Percentiles rank a stretch among this genome's conserved stretches.
phyloP scores from a whole-genome alignment of 2,329 filamentous ascomycete species.

The Phoma herbarum region DNA sequence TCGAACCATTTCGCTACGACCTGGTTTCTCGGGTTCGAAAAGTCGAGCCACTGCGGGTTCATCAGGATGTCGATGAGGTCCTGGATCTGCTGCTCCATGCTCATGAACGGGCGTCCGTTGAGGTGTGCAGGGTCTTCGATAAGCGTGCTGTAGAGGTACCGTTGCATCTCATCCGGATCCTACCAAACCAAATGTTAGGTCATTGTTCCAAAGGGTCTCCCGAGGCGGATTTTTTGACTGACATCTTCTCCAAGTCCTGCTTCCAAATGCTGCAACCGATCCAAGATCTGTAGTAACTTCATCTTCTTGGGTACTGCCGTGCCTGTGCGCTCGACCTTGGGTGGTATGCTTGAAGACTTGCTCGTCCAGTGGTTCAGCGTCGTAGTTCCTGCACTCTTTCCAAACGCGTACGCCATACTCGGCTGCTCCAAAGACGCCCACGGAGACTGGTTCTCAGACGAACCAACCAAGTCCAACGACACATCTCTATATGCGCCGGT shows the following conservation, averaged over 20 bases:
- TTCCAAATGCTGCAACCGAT: slow-evolving; percentile 54
- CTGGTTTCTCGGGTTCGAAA: slow-evolving; percentile 74
- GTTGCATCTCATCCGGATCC: slow-evolving; percentile 56
- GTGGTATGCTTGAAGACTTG: slow-evolving; percentile 65
- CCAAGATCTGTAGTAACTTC: slow-evolving; percentile 60
- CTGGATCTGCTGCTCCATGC: slow-evolving; percentile 74
- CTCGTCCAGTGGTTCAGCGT: slow-evolving; percentile 75
- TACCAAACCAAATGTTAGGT: slow-evolving; percentile 48
- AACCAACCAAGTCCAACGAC: slow-evolving; percentile 50
- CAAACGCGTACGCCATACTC: slow-evolving; percentile 73
- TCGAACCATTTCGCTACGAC: slow-evolving; percentile 77
- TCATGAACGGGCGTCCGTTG: slow-evolving; percentile 63
- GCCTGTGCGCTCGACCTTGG: slow-evolving; percentile 66
- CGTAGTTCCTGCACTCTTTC: slow-evolving; percentile 72
- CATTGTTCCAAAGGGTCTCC: slow-evolving; percentile 15
- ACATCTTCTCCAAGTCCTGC: slow-evolving; percentile 55
- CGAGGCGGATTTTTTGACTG: slow-evolving; percentile 35
- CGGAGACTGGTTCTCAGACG: slow-evolving; percentile 55
- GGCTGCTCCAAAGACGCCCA: slow-evolving; percentile 80
- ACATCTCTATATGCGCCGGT: slow-evolving; percentile 50
- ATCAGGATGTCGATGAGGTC: slow-evolving; percentile 76
- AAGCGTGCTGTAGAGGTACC: slow-evolving; percentile 72
- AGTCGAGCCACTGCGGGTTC: slow-evolving; percentile 76
- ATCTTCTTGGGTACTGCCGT: slow-evolving; percentile 69
- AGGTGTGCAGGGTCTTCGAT: slow-evolving; percentile 73